These are phyloP conservation scores for Umbellularia californica DNA, from an alignment of 164 flowering plant genomes.

Conservation along the genomic window DNA sequence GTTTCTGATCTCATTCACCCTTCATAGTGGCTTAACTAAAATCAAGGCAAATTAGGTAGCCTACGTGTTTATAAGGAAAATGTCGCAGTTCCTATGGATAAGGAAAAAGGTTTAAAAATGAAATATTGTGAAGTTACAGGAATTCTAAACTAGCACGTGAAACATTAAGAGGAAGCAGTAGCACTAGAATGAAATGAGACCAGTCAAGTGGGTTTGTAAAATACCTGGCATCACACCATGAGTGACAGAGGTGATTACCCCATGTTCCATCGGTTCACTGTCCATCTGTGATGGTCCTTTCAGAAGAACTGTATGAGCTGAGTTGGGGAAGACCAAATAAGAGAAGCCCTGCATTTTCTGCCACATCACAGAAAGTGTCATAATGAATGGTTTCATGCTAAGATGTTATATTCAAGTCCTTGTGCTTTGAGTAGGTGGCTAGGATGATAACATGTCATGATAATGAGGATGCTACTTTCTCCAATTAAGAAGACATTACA, in stretches of 20 bases:
- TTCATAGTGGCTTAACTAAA: no score
- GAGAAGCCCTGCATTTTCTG: constrained; percentile 82
- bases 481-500: no score
- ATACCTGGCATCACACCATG: constrained; percentile 84
- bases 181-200: not conserved
- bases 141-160: not conserved
- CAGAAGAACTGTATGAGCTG: constrained; percentile 43
- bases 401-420: no score
- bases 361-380: constrained; percentile 3
- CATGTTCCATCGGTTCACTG: constrained; percentile 60
- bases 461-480: no score
- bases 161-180: not conserved
- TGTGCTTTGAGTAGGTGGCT: no score
- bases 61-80: no score
- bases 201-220: not conserved
- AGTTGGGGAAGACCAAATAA: constrained; percentile 76
- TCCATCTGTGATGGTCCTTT: constrained; percentile 36
- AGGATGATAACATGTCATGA: no score
- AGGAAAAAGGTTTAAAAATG: no score
- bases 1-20: no score
- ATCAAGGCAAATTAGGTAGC: no score
- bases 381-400: no score
- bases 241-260: constrained; percentile 73
- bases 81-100: no score
- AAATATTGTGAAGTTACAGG: not conserved